These are phyloP conservation scores for Plantago coronopus DNA, from an alignment of 305 asterid genomes.

Conservation along the genomic window DNA sequence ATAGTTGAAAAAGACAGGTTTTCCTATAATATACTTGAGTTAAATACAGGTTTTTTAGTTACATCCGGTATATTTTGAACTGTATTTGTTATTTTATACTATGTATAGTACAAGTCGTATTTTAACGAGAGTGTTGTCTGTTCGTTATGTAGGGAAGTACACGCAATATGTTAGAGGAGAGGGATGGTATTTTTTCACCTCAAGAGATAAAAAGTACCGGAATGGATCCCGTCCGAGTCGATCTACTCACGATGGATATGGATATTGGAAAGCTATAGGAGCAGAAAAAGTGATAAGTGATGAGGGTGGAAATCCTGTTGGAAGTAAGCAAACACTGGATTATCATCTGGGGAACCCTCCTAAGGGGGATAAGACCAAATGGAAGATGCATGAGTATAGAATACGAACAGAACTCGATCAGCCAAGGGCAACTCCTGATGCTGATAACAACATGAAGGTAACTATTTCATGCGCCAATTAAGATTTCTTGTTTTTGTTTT, in stretches of 20 bases:
- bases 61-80: no score
- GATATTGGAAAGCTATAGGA: conserved; percentile 23
- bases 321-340: conserved; percentile 10
- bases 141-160: neutral
- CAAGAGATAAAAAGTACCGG: conserved; percentile 17
- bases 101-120: no score
- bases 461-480: no score
- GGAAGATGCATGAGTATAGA: conserved; percentile 21
- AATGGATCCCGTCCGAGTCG: conserved; percentile 5
- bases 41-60: no score
- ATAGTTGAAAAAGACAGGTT: no score
- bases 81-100: no score
- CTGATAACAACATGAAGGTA: conserved; percentile 15
- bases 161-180: neutral
- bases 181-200: conserved; percentile 17
- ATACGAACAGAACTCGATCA: neutral
- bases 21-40: no score
- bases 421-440: neutral
- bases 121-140: no score
- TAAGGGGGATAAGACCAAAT: conserved; percentile 10
- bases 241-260: conserved; percentile 11
- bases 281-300: neutral
- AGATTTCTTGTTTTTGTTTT: neutral
- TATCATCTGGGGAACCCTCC: conserved; percentile 18
- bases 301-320: neutral